Percentiles rank a stretch among this genome's conserved stretches.
These are phyloP conservation scores for Colletotrichum eremochloae DNA, from an alignment of 2,329 filamentous ascomycete species.

Conservation along the genomic window DNA sequence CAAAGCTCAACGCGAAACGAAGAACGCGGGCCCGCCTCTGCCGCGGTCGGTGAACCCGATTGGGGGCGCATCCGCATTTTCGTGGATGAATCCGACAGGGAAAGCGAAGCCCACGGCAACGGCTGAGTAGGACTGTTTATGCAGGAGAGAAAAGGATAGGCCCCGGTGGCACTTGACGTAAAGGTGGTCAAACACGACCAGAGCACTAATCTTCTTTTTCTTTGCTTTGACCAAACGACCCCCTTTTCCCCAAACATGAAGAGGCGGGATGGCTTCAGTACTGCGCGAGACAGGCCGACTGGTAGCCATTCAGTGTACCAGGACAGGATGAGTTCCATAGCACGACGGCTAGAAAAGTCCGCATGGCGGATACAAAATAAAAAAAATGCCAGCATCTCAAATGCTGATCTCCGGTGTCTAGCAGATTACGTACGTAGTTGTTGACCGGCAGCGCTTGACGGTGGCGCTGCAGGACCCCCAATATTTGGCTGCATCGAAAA, in stretches of 20 bases:
- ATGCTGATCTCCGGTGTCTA: not conserved
- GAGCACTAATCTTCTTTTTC: slow-evolving; percentile 36
- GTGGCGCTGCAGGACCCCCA: not conserved
- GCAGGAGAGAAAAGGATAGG: slow-evolving; percentile 4
- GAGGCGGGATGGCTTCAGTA: slow-evolving; percentile 31
- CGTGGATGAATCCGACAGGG: slow-evolving; percentile 80
- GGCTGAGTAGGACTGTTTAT: slow-evolving; percentile 36
- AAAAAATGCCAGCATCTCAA: slow-evolving; percentile 6
- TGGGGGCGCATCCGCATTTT: slow-evolving; percentile 92
- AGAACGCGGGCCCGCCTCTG: slow-evolving; percentile 55
- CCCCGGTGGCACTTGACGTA: slow-evolving; percentile 32
- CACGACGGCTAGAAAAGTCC: slow-evolving; percentile 26
- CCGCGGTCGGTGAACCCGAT: slow-evolving; percentile 82
- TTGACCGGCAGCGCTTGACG: not conserved
- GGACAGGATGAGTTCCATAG: slow-evolving; percentile 19
- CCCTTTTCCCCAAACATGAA: slow-evolving; percentile 11
- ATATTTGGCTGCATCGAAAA: slow-evolving; percentile 6
- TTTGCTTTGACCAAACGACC: slow-evolving; percentile 34
- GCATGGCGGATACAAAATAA: slow-evolving; percentile 27
- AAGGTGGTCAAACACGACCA: slow-evolving; percentile 13
- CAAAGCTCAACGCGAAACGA: slow-evolving; percentile 46
- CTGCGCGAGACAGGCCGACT: slow-evolving; percentile 25
- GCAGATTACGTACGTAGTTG: not conserved
- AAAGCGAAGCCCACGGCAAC: slow-evolving; percentile 57
- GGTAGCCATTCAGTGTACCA: slow-evolving; percentile 34